phyloP scores from a whole-genome alignment of 1,139 yeast species.

The Waltiozyma sp. region DNA sequence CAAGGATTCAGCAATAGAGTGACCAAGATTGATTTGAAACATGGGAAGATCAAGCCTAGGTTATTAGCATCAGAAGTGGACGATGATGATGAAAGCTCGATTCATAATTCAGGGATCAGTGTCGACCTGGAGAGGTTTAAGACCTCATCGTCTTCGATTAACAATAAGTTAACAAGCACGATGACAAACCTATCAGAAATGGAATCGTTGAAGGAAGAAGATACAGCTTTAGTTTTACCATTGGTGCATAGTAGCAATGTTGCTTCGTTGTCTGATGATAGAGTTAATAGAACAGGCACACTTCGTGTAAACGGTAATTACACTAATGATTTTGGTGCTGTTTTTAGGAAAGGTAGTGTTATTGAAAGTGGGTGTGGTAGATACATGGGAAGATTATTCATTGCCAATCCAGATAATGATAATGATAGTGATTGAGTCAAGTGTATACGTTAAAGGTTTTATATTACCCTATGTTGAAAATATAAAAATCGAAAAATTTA shows the following conservation, averaged over 20 bases:
- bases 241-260: background rate
- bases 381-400: slow-evolving; percentile 35
- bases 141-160: slow-evolving; percentile 1
- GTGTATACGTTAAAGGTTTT: no score
- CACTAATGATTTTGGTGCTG: slow-evolving; percentile 14
- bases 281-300: slow-evolving; percentile 1
- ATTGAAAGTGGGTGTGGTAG: slow-evolving; percentile 22
- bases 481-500: no score
- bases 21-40: slow-evolving; percentile 44
- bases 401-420: slow-evolving; percentile 61
- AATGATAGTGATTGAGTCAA: background rate
- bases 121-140: slow-evolving; percentile 10
- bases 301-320: background rate
- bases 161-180: background rate
- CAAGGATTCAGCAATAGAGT: slow-evolving; percentile 4
- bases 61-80: slow-evolving; percentile 71
- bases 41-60: slow-evolving; percentile 66
- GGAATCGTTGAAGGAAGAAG: slow-evolving; percentile 2
- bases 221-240: background rate
- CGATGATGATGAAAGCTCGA: slow-evolving; percentile 33
- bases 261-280: background rate
- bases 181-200: slow-evolving; percentile 1
- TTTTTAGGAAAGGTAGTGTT: slow-evolving; percentile 14
- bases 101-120: slow-evolving; percentile 3
- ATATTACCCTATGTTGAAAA: no score